These are phyloP conservation scores for Rugonectria rugulosa DNA, from an alignment of 2,329 filamentous ascomycete genomes.

Conservation along the genomic window DNA sequence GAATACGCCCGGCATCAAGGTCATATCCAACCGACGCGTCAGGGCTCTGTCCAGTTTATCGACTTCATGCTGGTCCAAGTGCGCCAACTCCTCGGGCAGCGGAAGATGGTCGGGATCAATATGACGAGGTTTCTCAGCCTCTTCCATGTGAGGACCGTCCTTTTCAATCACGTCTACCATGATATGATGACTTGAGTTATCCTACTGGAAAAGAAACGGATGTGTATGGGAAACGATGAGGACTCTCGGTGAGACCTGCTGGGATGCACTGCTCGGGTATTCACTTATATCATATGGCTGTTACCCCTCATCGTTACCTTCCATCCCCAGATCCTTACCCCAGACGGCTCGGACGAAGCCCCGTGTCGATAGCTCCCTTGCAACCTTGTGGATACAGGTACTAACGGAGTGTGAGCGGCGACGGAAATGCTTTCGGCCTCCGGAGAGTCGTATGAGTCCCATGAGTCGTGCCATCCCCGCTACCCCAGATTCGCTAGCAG, in stretches of 20 bases:
- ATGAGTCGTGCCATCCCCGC: background rate
- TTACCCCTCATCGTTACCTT: background rate
- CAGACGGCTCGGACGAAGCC: slow-evolving; percentile 9
- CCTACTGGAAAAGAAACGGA: background rate
- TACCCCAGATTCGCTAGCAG: slow-evolving; percentile 11
- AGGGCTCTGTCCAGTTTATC: slow-evolving; percentile 2
- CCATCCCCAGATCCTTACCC: background rate
- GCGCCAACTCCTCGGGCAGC: slow-evolving; percentile 5
- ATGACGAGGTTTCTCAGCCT: slow-evolving; percentile 16
- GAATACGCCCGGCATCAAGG: slow-evolving; percentile 11
- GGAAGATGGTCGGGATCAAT: slow-evolving; percentile 11
- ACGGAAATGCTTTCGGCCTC: no score
- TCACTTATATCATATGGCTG: no score
- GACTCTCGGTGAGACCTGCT: no score
- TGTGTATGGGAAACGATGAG: no score
- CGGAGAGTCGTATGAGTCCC: no score
- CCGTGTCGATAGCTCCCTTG: slow-evolving; percentile 9
- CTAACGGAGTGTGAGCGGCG: background rate
- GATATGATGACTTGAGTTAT: background rate
- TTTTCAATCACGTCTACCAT: slow-evolving; percentile 11
- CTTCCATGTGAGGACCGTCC: slow-evolving; percentile 4
- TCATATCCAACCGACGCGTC: slow-evolving; percentile 14
- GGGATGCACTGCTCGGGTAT: no score
- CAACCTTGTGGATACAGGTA: background rate
- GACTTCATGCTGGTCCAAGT: slow-evolving; percentile 8